Base-by-base conservation (phyloP, 2,329 filamentous ascomycete species). In the Fusarium tupiense region DNA sequence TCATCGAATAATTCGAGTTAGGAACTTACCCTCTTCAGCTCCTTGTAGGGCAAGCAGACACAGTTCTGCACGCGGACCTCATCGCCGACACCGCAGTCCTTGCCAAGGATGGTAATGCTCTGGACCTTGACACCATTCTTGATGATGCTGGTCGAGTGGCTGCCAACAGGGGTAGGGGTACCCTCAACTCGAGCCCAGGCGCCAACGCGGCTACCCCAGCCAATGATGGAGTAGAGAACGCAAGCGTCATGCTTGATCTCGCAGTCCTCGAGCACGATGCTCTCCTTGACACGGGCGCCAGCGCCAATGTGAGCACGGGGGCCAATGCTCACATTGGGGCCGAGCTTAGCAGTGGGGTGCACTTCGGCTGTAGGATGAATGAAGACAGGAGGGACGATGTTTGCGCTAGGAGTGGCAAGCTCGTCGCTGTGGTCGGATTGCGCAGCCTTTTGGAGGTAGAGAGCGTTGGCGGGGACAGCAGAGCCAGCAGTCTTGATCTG, bases 401-500 rank as follows among this genome's bases (percentile, higher is more conserved):
- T 96, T 64, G 94, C 91, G 40, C 94, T 96, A 37, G 95, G 93
- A 73, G 91, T 86, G 19, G 94, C 91, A 60, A 98, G 92, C 86
- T 98, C 96, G 46, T 76, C 67, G 44, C 94, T 74, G 49, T 94
- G 76, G 91, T 74, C 91, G 50, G 88, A 89, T 85, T 98, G 96
- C 87, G 93, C 93, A 26, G 96, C 96, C 86, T 98, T 94, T 82
- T 97, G 94, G 62, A 99, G 91, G 85, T 99, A 99, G 40, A 99
- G 90, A 20, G 96, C 96, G 81, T 98, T 98, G 73, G 96, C 96
- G 22, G 96, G 96, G 35, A 99, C 95, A 57, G 96, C 96, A 11
- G 96, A 98, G 69, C 96, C 96, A 69, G 96, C 96, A 4, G 96
- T 98, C 90, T 99, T 99, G 90, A 99, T 98, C 88, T 99, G 96